Base-by-base conservation (phyloP, 371 early-diverging fungal species). In the Rhizopus arrhizus region DNA sequence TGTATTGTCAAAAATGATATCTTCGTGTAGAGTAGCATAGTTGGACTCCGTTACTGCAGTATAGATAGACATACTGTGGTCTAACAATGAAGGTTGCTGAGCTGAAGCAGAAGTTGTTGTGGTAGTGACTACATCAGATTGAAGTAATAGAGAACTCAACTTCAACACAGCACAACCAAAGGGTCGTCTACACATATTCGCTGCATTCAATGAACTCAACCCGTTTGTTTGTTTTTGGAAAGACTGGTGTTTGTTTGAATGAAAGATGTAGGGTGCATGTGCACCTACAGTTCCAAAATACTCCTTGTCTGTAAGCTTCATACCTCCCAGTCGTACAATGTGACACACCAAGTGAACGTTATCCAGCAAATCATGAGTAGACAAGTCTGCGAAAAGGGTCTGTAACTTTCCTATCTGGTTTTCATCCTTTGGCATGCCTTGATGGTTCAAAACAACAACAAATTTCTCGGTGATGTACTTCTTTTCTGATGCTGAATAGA, bases 131-230 rank as follows among this genome's bases (percentile, higher is more conserved):
- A 50, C 31, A 52, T 52, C 52, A 56, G 43, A 31, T 38, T 38
- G 50, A 29, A 73, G 68, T 22, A 83, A 51, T 16, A 83, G 53
- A 6, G 71, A 64, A 32, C 73, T 79, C 15, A 90, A 43, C 38
- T 84, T 78, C 8, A 87, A 59, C 0, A 86, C 82, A 3, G 86
- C 86, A 68, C 84, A 87, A 0, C 89, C 89, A 81, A 85, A 85
- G 4, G 91, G 91, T 46, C 90, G 59, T 45, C 85, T 70, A 40
- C 65, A 68, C 41, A 66, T 50, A 31, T 68, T 58, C 13, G 35
- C 12, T 7, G 42, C 22, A 38, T 10, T 8, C 13, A 35, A n/a
- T 7, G 42, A 33, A 45, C 5, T 8, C 13, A 35, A 6, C n/a
- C n/a, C 10, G 11, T 16, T 41, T 1, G 33, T 7, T 22, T 28